Conservation (phyloP, 306 rosid genomes). For the Lathyrus tuberosus region DNA sequence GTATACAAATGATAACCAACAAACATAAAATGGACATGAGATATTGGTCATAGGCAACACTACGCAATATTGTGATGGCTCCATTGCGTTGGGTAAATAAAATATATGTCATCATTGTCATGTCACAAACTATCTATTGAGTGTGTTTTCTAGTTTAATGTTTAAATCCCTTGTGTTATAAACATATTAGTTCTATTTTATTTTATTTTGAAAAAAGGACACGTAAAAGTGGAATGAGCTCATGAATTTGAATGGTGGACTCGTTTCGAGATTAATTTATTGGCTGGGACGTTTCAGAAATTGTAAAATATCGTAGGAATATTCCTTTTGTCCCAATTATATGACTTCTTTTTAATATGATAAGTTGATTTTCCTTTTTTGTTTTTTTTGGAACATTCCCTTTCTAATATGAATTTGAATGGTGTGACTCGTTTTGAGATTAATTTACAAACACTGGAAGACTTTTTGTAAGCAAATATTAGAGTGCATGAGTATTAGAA, state of each 20-base stretch:
- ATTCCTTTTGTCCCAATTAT: constrained; percentile 31
- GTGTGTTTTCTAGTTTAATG: constrained; percentile 29
- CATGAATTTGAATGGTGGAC: constrained; percentile 16
- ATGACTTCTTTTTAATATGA: constrained; percentile 18
- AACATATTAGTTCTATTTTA: constrained; percentile 17
- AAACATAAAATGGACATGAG: constrained; percentile 24
- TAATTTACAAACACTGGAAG: too few relatives aligned
- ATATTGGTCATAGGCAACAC: constrained; percentile 18
- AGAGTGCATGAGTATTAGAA: too few relatives aligned
- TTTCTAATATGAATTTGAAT: too few relatives aligned
- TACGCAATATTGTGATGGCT: constrained; percentile 36
- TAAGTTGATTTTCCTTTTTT: too few relatives aligned
- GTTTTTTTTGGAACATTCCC: too few relatives aligned
- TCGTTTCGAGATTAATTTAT: constrained; percentile 15
- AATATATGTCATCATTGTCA: constrained; percentile 13
- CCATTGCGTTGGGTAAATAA: constrained; percentile 33
- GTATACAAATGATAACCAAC: not conserved
- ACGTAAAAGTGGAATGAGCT: constrained; percentile 25
- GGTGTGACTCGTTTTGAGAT: too few relatives aligned
- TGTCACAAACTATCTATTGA: constrained; percentile 1
- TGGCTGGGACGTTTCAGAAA: constrained; percentile 3
- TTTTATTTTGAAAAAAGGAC: not conserved
- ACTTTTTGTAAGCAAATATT: too few relatives aligned
- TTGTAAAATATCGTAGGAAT: constrained; percentile 8
- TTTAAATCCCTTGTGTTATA: constrained; percentile 33